Evolutionary conservation across 441 rosid species (phyloP), one percentile per base, ranked within the genome.

Genomic region (Syzygium malaccense): DNA sequence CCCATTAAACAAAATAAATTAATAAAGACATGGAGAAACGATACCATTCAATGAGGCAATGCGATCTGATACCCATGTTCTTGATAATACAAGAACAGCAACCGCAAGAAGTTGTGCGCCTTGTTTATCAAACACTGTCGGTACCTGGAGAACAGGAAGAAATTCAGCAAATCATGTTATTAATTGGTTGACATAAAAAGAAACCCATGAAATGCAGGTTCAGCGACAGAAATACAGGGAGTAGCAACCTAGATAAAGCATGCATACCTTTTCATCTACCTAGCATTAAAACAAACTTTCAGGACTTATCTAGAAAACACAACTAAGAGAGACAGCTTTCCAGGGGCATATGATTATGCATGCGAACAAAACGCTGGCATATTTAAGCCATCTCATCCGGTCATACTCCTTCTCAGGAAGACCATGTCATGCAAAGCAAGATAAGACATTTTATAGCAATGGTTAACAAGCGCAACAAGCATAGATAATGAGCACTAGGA

Each of bases 41-140:
- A 45, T 94, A 98, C 99, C 99, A 89, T 98, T 98, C 91, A 98
- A 92, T 84, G 99, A 96, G 88, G 99, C 99, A 89, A 98, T 98
- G 88, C 99, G 94, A 92, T 97, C 99, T 28, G 99, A 96, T 86
- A 96, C 92, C 98, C 95, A 94, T 86, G 99, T 98, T 95, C 99
- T 95, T 53, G 99, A 96, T 89, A 97, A 92, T 85, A 98, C 98
- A 91, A 98, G 98, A 86, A 95, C 90, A 91, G 98, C 95, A 89
- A 98, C 97, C 78, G 97, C 94, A 92, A 97, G 95, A 86, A 98
- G 92, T 86, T 96, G 98, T 86, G 93, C 96, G 87, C 99, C 99
- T 95, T 98, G 99, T 92, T 95, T 97, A 91, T 98, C 99, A 89
- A 98, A 89, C 88, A 95, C 87, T 30, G 98, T 93, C 53, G 99